Evolutionary conservation across 148 eudicot genomes (phyloP).

Genomic region (Camellia granthamiana): DNA sequence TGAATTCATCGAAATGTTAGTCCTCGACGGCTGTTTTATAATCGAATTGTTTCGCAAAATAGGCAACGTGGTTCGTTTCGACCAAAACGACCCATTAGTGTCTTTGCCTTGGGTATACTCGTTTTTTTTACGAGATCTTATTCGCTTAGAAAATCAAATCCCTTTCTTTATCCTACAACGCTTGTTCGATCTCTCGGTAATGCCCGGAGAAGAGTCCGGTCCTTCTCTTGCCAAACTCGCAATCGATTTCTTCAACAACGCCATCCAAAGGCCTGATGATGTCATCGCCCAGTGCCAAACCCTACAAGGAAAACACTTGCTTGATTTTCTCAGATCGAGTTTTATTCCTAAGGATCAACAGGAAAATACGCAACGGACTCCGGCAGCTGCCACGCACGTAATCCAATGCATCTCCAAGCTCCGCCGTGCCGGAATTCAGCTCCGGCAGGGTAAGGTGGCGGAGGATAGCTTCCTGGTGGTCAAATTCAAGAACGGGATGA

Average conservation of each 20-base stretch:
- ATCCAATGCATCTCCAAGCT: constrained; percentile 64
- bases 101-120: constrained; percentile 70
- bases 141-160: constrained; percentile 68
- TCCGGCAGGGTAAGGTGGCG: constrained; percentile 30
- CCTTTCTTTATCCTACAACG: constrained; percentile 60
- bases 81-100: constrained; percentile 58
- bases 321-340: constrained; percentile 65
- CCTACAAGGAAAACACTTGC: constrained; percentile 46
- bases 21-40: constrained; percentile 80
- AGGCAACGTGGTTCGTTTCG: constrained; percentile 34
- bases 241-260: constrained; percentile 52
- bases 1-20: constrained; percentile 63
- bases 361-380: constrained; percentile 13
- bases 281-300: constrained; percentile 26
- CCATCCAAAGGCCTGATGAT: constrained; percentile 35
- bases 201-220: constrained; percentile 12
- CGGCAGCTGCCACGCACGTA: constrained; percentile 30
- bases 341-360: constrained; percentile 41
- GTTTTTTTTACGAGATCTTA: constrained; percentile 57
- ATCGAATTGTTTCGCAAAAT: constrained; percentile 69
- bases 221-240: constrained; percentile 34
- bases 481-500: constrained; percentile 52
- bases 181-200: constrained; percentile 48
- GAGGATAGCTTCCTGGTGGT: constrained; percentile 58
- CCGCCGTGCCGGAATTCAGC: constrained; percentile 56